Conservation (phyloP, 768 basidiomycete genomes). For the Dictyophora rubrovolvata region DNA sequence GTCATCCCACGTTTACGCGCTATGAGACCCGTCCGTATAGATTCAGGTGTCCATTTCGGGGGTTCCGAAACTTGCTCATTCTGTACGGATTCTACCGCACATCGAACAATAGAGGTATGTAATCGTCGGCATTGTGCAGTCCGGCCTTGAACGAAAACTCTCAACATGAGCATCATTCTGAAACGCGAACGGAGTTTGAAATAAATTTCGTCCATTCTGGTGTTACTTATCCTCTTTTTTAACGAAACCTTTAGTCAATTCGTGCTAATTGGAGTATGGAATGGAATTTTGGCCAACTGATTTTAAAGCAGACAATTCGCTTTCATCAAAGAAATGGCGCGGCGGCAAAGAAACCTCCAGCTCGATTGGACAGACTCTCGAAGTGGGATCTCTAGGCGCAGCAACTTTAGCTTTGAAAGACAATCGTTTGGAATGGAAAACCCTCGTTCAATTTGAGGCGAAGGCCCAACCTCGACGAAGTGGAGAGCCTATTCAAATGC, state of each 20-base stretch:
- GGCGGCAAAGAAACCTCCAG: conserved; percentile 20
- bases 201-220: not conserved
- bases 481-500: conserved; percentile 33
- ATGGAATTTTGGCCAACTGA: conserved; percentile 68
- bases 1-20: conserved; percentile 97
- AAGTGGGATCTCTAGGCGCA: conserved; percentile 46
- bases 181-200: conserved; percentile 2
- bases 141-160: not conserved
- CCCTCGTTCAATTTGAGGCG: conserved; percentile 12
- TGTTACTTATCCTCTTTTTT: not conserved
- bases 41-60: conserved; percentile 74
- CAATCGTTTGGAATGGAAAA: conserved; percentile 41
- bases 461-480: conserved; percentile 23
- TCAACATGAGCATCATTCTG: not conserved
- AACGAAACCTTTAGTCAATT: no score
- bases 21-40: conserved; percentile 84
- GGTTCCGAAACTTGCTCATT: conserved; percentile 12
- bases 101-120: not conserved
- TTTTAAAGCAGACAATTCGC: conserved; percentile 24
- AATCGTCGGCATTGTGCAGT: not conserved
- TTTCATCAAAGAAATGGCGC: conserved; percentile 18
- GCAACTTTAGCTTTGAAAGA: conserved; percentile 39
- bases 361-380: conserved; percentile 20
- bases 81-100: conserved; percentile 5
- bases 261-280: conserved; percentile 32